These are phyloP conservation scores for Leccinum barrowsii DNA, from an alignment of 768 basidiomycete genomes.

Conservation along the genomic window DNA sequence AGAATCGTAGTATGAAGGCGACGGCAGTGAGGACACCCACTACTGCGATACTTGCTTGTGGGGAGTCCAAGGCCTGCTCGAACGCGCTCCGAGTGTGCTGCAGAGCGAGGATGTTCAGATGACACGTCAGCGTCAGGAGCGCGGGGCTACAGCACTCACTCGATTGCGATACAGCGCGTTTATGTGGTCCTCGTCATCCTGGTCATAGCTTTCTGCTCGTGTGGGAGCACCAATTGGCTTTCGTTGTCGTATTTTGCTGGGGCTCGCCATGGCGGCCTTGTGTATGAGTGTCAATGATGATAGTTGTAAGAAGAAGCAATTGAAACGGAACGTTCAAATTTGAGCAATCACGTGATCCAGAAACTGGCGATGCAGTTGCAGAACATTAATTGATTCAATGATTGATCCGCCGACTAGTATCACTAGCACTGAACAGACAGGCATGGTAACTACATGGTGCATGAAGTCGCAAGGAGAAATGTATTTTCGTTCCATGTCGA, in stretches of 20 bases:
- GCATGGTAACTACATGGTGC: not conserved
- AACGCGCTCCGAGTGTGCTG: constrained; percentile 56
- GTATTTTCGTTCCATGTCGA: not conserved
- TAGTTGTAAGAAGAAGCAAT: constrained; percentile 2
- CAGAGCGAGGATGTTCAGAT: constrained; percentile 18
- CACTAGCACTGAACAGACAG: not conserved
- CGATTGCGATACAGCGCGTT: constrained; percentile 47
- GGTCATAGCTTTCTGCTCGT: constrained; percentile 27
- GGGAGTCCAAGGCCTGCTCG: constrained; percentile 61
- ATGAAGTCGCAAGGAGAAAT: not conserved
- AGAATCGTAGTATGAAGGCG: constrained; percentile 84
- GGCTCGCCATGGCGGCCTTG: constrained; percentile 30
- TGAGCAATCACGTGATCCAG: constrained; percentile 22
- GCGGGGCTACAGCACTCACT: constrained; percentile 30
- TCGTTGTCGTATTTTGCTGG: constrained; percentile 31
- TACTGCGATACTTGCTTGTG: constrained; percentile 58
- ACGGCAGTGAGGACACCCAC: constrained; percentile 64
- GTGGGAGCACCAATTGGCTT: constrained; percentile 15
- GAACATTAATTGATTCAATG: not conserved
- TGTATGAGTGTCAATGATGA: not conserved
- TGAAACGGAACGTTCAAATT: not conserved
- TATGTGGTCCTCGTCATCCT: constrained; percentile 51
- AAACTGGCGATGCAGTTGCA: not conserved
- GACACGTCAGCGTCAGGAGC: constrained; percentile 11
- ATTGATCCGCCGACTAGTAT: not conserved